Evolutionary conservation across 2,329 filamentous ascomycete species (phyloP).

Genomic region (Colletotrichum horii): DNA sequence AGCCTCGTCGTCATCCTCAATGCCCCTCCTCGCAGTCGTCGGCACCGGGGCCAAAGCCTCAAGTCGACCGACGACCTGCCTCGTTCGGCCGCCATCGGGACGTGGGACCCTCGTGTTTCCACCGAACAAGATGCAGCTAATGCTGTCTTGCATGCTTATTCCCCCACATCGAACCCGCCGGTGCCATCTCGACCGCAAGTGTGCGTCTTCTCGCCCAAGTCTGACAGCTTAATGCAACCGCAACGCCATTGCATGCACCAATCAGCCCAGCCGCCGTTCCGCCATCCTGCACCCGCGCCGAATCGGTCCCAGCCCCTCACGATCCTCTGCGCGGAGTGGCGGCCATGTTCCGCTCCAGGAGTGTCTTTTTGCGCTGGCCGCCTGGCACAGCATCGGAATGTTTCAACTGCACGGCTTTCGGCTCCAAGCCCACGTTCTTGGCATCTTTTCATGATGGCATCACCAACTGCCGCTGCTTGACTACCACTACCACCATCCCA

Average conservation of each 20-base stretch:
- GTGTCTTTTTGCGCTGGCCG: background rate
- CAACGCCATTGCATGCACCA: background rate
- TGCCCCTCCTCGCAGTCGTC: background rate
- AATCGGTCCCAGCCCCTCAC: background rate
- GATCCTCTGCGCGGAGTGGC: background rate
- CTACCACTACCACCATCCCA: background rate
- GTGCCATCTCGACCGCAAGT: background rate
- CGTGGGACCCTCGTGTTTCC: slow-evolving; percentile 1
- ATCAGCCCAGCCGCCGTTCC: background rate
- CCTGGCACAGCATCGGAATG: background rate
- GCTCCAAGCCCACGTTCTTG: background rate
- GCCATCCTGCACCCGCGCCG: background rate
- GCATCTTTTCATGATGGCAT: background rate
- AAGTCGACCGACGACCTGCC: background rate
- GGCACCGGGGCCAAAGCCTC: background rate
- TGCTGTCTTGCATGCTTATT: slow-evolving; percentile 15
- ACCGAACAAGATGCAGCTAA: slow-evolving; percentile 12
- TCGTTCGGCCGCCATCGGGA: background rate
- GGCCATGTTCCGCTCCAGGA: background rate
- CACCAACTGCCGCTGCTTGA: background rate
- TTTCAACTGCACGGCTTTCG: background rate
- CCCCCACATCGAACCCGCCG: slow-evolving; percentile 8
- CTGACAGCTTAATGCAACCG: background rate
- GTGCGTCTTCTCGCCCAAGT: background rate
- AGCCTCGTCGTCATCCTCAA: background rate